Evolutionary conservation across 2,329 filamentous ascomycete genomes (phyloP).

Genomic region (Hortaea sp.): DNA sequence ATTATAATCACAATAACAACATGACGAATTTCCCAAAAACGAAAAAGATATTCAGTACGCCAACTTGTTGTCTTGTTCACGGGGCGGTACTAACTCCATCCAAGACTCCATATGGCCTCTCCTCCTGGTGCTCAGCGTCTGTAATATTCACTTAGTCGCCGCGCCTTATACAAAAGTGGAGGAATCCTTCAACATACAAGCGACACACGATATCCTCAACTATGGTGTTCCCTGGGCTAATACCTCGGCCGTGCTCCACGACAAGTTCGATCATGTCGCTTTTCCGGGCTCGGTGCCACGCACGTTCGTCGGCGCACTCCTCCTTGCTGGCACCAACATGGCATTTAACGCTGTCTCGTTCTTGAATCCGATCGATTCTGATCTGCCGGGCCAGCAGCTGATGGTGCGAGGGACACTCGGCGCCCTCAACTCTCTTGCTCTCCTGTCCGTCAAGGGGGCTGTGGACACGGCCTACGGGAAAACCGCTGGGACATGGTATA

Average conservation of each 20-base stretch:
- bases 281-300: constrained; percentile 89
- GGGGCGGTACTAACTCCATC: background rate
- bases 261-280: constrained; percentile 75
- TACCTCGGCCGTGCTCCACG: constrained; percentile 25
- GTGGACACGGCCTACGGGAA: constrained; percentile 59
- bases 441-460: constrained; percentile 56
- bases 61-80: background rate
- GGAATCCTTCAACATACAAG: constrained; percentile 96
- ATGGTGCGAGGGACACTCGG: constrained; percentile 69
- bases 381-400: constrained; percentile 48
- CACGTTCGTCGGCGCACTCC: constrained; percentile 73
- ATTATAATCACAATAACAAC: background rate
- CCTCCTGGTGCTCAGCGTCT: constrained; percentile 44
- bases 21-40: background rate
- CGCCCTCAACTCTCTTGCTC: constrained; percentile 58
- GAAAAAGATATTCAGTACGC: background rate
- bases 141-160: constrained; percentile 22
- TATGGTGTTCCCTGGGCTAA: constrained; percentile 57
- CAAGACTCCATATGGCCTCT: background rate
- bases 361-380: constrained; percentile 33
- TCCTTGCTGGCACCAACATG: constrained; percentile 63
- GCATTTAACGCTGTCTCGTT: constrained; percentile 30
- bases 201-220: constrained; percentile 75
- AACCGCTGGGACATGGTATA: constrained; percentile 66
- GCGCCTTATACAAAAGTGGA: constrained; percentile 94